These are phyloP conservation scores for Nakazawaea ambrosiae DNA, from an alignment of 805 yeast species.

Conservation along the genomic window DNA sequence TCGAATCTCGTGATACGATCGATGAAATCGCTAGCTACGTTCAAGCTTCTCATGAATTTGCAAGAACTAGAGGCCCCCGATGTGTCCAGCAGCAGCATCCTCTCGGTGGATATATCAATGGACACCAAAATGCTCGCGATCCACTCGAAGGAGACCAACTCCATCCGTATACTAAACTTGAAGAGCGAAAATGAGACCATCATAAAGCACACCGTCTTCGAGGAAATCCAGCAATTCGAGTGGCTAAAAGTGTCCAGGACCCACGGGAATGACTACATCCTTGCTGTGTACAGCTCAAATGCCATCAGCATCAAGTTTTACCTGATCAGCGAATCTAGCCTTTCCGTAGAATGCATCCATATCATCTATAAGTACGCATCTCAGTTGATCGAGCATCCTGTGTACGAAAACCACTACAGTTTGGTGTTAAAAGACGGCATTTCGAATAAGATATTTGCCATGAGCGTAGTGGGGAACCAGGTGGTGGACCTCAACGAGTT, in stretches of 20 bases:
- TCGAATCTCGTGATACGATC: no score
- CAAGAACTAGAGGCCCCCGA: no score
- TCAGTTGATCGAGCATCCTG: not conserved
- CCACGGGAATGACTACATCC: not conserved
- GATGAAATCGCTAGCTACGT: no score
- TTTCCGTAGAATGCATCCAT: slow-evolving; percentile 5
- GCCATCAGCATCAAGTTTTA: slow-evolving; percentile 2
- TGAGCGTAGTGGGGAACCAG: not conserved
- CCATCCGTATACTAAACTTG: not conserved
- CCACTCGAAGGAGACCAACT: not conserved
- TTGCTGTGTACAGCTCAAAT: slow-evolving; percentile 1
- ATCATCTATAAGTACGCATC: slow-evolving; percentile 5
- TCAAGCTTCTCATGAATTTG: no score
- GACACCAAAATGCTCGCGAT: no score
- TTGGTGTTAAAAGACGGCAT: slow-evolving; percentile 1
- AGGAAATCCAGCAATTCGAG: slow-evolving; percentile 5
- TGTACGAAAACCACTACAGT: not conserved
- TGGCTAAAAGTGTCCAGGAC: slow-evolving; percentile 1
- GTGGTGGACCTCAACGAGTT: not conserved
- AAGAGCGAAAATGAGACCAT: not conserved
- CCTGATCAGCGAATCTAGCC: not conserved
- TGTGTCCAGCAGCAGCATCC: no score
- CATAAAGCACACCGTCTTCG: slow-evolving; percentile 1
- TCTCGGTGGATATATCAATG: no score
- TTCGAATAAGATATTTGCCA: slow-evolving; percentile 2